A percentile compares a stretch with the other conserved stretches of the same genome.
Evolutionary conservation across 2,329 filamentous ascomycete genomes (phyloP).

Genomic region (Ascochyta lentis): DNA sequence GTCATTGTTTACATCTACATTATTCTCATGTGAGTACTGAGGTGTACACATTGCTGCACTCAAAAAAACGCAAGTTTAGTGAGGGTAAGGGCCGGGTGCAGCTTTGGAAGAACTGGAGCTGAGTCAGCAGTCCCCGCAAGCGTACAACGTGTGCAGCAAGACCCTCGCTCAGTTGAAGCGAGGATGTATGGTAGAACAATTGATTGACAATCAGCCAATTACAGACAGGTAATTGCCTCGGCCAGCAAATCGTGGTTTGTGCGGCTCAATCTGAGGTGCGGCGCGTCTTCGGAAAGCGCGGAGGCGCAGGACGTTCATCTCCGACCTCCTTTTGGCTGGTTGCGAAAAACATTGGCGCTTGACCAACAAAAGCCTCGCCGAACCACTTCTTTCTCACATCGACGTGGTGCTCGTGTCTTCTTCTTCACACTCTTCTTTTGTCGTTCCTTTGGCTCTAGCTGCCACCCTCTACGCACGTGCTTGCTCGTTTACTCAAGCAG

Average conservation of each 20-base stretch:
- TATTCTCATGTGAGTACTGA: background rate
- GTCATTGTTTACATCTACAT: background rate
- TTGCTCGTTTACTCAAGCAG: conserved; percentile 23
- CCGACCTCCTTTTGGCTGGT: conserved; percentile 45
- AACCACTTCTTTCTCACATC: conserved; percentile 22
- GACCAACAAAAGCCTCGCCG: conserved; percentile 30
- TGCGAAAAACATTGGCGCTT: conserved; percentile 34
- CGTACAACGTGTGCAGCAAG: background rate
- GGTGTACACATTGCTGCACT: background rate
- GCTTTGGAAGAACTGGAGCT: background rate
- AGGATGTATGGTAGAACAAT: background rate
- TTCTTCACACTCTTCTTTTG: conserved; percentile 41
- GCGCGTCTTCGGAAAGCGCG: conserved; percentile 36
- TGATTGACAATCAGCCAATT: conserved; percentile 23
- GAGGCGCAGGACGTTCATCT: conserved; percentile 41
- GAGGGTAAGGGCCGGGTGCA: background rate
- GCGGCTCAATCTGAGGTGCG: conserved; percentile 21
- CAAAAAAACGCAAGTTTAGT: background rate
- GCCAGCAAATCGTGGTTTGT: conserved; percentile 28
- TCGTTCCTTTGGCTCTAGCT: conserved; percentile 46
- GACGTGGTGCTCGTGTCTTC: conserved; percentile 31
- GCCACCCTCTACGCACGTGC: conserved; percentile 17
- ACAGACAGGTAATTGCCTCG: conserved; percentile 24
- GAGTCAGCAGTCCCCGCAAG: conserved; percentile 17
- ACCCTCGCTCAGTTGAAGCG: background rate